Evolutionary conservation across 164 flowering plant species (phyloP).

Genomic region (Tetrastigma voinierianum): DNA sequence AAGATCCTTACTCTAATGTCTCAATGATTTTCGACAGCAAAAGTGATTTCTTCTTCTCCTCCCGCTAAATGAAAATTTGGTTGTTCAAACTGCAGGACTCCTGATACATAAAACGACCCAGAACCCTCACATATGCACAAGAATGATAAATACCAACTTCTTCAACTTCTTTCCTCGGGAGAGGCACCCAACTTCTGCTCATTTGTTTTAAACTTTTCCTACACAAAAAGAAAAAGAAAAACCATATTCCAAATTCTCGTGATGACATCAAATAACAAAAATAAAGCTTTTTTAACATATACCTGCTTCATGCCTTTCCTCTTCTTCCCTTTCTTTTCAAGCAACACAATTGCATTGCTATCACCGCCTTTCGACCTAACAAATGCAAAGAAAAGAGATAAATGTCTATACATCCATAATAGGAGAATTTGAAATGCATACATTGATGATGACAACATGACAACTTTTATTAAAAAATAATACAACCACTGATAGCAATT

Average conservation of each 20-base stretch:
- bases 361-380: slow-evolving; percentile 31
- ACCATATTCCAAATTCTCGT: no score
- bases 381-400: slow-evolving; percentile 1
- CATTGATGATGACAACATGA: not conserved
- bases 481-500: no score
- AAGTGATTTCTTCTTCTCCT: slow-evolving; percentile 53
- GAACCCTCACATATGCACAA: not conserved
- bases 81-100: not conserved
- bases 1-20: slow-evolving; percentile 57
- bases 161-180: no score
- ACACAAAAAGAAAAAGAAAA: no score
- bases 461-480: no score
- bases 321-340: slow-evolving; percentile 38
- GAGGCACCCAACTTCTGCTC: no score
- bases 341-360: slow-evolving; percentile 54
- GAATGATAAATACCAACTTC: slow-evolving; percentile 55
- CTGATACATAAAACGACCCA: not conserved
- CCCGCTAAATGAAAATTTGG: slow-evolving; percentile 34
- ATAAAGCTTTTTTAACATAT: no score
- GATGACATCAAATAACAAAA: no score
- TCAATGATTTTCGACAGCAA: slow-evolving; percentile 51
- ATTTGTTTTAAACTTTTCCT: no score
- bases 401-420: not conserved
- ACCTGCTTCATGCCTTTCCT: no score
- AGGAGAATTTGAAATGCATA: not conserved